These are phyloP conservation scores for Saraca asoca DNA, from an alignment of 331 rosid species.

Conservation along the genomic window DNA sequence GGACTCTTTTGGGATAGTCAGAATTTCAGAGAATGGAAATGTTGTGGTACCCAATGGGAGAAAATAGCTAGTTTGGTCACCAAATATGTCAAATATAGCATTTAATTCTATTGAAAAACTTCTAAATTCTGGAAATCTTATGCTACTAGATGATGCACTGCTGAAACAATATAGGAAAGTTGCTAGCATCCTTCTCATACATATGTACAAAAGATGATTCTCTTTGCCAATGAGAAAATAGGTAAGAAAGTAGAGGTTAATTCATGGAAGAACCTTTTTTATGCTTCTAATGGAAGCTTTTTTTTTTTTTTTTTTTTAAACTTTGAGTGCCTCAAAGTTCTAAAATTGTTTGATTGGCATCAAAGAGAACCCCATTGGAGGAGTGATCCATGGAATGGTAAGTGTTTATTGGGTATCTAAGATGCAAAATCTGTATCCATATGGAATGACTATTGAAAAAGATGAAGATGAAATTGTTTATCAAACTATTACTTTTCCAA, in stretches of 20 bases:
- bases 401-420: neutral
- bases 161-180: conserved; percentile 26
- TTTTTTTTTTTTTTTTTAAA: no score
- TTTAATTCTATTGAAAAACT: conserved; percentile 17
- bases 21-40: conserved; percentile 28
- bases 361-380: neutral
- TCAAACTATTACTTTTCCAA: neutral
- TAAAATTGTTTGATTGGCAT: conserved; percentile 16
- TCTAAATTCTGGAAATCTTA: conserved; percentile 29
- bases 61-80: conserved; percentile 26
- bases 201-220: conserved; percentile 1
- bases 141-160: conserved; percentile 7
- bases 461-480: neutral
- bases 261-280: conserved; percentile 24
- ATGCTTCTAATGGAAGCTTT: conserved; percentile 27
- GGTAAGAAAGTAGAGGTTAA: neutral
- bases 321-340: neutral
- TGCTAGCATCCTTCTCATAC: conserved; percentile 31
- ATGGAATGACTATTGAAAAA: neutral
- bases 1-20: conserved; percentile 29
- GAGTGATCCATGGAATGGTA: conserved; percentile 38
- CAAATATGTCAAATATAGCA: conserved; percentile 9
- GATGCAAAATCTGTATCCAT: conserved; percentile 1
- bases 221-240: neutral
- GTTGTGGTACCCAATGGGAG: conserved; percentile 19